Percentiles rank a stretch among this genome's conserved stretches.
Evolutionary conservation across 306 rosid species (phyloP).

Genomic region (Urtica urens): DNA sequence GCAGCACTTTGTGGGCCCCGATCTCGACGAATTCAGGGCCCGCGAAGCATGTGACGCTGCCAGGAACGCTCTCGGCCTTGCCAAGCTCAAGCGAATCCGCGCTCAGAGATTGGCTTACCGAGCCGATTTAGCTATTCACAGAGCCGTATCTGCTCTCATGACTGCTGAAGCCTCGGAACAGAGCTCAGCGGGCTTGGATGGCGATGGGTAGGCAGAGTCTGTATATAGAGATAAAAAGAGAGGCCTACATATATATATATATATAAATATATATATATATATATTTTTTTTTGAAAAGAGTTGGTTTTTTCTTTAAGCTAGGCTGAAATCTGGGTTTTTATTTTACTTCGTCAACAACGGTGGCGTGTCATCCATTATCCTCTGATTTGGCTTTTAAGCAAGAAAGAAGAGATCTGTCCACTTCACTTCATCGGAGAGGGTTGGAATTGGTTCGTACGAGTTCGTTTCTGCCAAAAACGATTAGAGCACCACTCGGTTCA

Average conservation of each 20-base stretch:
- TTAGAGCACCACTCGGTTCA: slow-evolving; percentile 27
- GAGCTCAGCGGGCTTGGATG: slow-evolving; percentile 26
- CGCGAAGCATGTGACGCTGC: slow-evolving; percentile 61
- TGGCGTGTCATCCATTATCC: slow-evolving; percentile 7
- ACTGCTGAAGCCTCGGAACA: slow-evolving; percentile 79
- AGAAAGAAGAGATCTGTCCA: slow-evolving; percentile 14
- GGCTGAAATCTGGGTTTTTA: slow-evolving; percentile 24
- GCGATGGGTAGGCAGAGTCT: slow-evolving; percentile 22
- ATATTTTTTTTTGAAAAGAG: too few relatives aligned
- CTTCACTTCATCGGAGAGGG: slow-evolving; percentile 8
- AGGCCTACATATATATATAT: slow-evolving; percentile 2
- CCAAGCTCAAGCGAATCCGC: slow-evolving; percentile 55
- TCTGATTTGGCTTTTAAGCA: background rate
- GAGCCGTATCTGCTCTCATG: slow-evolving; percentile 78
- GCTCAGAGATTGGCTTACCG: slow-evolving; percentile 55
- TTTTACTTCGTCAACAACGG: slow-evolving; percentile 21
- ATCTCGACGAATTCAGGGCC: slow-evolving; percentile 47
- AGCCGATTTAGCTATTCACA: slow-evolving; percentile 84
- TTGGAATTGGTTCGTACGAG: slow-evolving; percentile 12
- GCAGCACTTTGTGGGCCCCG: slow-evolving; percentile 50
- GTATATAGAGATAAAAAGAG: slow-evolving; percentile 17
- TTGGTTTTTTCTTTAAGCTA: slow-evolving; percentile 18
- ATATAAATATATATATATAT: background rate
- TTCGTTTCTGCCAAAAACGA: slow-evolving; percentile 26
- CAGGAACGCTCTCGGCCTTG: slow-evolving; percentile 43